These are phyloP conservation scores for Harringtonia lauricola DNA, from an alignment of 2,329 filamentous ascomycete genomes.

Conservation along the genomic window DNA sequence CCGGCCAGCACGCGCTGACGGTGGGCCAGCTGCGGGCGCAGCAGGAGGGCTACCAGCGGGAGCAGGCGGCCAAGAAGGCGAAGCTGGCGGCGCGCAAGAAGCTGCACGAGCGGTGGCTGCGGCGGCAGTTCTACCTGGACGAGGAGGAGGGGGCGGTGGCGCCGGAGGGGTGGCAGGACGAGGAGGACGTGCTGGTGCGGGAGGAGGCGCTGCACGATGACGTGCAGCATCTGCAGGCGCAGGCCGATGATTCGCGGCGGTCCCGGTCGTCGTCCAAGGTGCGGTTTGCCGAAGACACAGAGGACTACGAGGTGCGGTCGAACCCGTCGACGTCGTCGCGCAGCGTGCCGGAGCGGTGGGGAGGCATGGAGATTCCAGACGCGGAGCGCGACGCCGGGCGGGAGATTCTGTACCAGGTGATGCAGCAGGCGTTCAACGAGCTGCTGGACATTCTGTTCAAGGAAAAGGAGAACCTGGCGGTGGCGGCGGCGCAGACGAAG, in stretches of 20 bases:
- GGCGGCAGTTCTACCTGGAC: constrained; percentile 72
- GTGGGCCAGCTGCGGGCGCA: constrained; percentile 8
- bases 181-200: constrained; percentile 42
- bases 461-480: constrained; percentile 62
- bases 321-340: constrained; percentile 64
- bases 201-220: constrained; percentile 18
- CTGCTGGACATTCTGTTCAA: constrained; percentile 80
- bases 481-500: constrained; percentile 55
- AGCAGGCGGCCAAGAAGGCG: constrained; percentile 24
- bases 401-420: constrained; percentile 83
- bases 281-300: constrained; percentile 60
- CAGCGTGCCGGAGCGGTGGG: constrained; percentile 63
- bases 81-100: constrained; percentile 33
- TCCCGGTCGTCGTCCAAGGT: constrained; percentile 67
- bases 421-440: constrained; percentile 88
- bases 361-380: constrained; percentile 66
- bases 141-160: constrained; percentile 67
- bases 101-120: constrained; percentile 63
- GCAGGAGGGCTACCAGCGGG: constrained; percentile 21
- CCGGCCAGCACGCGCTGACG: neutral
- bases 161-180: constrained; percentile 51
- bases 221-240: too few relatives aligned
- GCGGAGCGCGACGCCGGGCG: constrained; percentile 75
- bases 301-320: constrained; percentile 59
- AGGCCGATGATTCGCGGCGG: constrained; percentile 2